Conservation (phyloP, 2,329 filamentous ascomycete species). For the Ceratocystis harringtonii region DNA sequence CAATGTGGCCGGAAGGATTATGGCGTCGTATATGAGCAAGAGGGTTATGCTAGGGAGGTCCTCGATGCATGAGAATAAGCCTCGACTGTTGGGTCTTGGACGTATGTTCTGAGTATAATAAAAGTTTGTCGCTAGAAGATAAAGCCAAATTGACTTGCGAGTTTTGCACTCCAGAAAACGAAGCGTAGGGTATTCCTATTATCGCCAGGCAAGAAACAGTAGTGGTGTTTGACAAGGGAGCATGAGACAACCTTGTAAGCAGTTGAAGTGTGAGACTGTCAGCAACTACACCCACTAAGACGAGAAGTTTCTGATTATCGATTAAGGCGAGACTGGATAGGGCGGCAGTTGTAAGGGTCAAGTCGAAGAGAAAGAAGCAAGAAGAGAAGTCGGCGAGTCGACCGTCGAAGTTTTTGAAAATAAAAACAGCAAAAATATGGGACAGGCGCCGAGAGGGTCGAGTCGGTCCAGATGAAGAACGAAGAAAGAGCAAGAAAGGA, state of each 20-base stretch:
- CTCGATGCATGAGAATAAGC: conserved; percentile 8
- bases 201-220: background rate
- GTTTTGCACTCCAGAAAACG: background rate
- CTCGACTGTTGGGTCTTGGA: background rate
- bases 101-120: background rate
- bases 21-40: background rate
- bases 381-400: conserved; percentile 10
- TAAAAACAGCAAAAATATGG: background rate
- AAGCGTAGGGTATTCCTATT: background rate
- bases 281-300: background rate
- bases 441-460: conserved; percentile 15
- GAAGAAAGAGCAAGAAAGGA: conserved; percentile 6
- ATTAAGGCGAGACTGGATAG: background rate
- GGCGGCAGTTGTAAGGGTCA: background rate
- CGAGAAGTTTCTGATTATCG: background rate
- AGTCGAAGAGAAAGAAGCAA: background rate
- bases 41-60: conserved; percentile 8
- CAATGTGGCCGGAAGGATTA: background rate
- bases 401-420: conserved; percentile 8
- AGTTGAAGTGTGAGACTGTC: background rate
- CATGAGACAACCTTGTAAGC: background rate
- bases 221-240: background rate
- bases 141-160: background rate
- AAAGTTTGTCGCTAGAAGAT: background rate
- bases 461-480: background rate